Base-by-base conservation (phyloP, 108 stramenopile species). In the Epithemia pelagica region DNA sequence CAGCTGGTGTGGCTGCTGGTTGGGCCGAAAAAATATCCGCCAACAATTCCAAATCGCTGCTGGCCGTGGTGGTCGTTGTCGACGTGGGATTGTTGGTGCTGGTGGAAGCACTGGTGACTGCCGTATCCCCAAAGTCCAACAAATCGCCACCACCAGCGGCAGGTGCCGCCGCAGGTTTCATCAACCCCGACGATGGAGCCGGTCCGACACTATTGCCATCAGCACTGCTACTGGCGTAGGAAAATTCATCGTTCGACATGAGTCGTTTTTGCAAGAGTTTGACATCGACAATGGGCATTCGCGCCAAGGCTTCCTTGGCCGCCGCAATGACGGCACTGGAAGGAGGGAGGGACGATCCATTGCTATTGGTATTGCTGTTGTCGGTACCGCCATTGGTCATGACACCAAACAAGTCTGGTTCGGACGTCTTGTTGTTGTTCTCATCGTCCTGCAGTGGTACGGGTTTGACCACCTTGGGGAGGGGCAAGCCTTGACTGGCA, bases 251-350 rank as follows among this genome's bases (percentile, higher is more conserved):
- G 37, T 46, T 46, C 15, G 37, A 46, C 37, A 46, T 46, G 37
- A 59, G 74, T 24, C 74, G 79, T 75, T 81, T 90, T 71, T 82
- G 80, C 66, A 96, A 65, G 33, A 94, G 78, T 72, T 91, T 94
- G 31, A 88, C 67, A 60, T 96, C 95, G 2, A 96, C 90, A 0
- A 92, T 87, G 0, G 98, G 96, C 96, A 99, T 99, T 54, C 95
- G 77, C 1, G 94, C 93, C 52, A 99, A 59, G 5, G 93, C 89
- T 68, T 96, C 94, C 60, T 81, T 85, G 20, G 90, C 91, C 8
- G 95, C 89, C 60, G 63, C 54, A 28, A 77, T 82, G 24, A 91
- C 83, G 26, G 69, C 80, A 15, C 65, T 81, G 57, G 82, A 86
- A 5, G 37, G 37, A 10, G 37, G 37, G 15, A 15, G 10, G 29